Base-by-base conservation (phyloP, 2,329 filamentous ascomycete genomes). In the Apiospora sp. region DNA sequence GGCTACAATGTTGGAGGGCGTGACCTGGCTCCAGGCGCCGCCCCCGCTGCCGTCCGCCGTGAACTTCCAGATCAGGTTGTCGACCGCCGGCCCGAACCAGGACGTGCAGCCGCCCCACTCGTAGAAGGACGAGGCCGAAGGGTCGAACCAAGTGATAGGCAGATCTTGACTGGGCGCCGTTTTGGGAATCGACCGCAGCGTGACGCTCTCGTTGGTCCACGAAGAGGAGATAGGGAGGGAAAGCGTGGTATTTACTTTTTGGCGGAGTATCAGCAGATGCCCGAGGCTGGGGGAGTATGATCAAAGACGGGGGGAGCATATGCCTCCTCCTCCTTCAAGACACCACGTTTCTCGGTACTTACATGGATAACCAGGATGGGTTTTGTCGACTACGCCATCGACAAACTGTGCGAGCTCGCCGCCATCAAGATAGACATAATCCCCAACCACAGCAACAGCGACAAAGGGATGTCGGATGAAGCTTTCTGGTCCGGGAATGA, bases 161-260 rank as follows among this genome's bases (percentile, higher is more conserved):
- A 4, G 22, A 37, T 73, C 34, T 22, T 71, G 46, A 3, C 46
- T 14, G 12, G 72, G 69, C n/a, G 72, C 58, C 4, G 69, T 24
- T 41, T 73, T 73, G 14, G 54, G 30, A 8, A 71, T 71, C 2
- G 61, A 51, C 13, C 24, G 71, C 6, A 73, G 43, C 1, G 19
- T 22, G 22, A 64, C 72, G 7, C 58, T 73, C 34, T 34, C 22
- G 48, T 73, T 73, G 30, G 49, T 69, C 72, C 72, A 73, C 41
- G 72, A 68, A 27, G 54, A 64, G 10, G 51, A 27, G 19, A 73
- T 64, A 10, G 72, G 30, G 5, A 73, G 24, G 8, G 72, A 71
- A 4, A 73, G 34, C 10, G 72, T 73, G 12, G 70, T 69, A 30
- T 73, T 73, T 19, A 73, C 72, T 30, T 73, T n/a, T 30, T 54